A percentile compares a stretch with the other conserved stretches of the same genome.
Conservation (phyloP, 2,329 filamentous ascomycete species). For the Pseudogymnoascus sp. region DNA sequence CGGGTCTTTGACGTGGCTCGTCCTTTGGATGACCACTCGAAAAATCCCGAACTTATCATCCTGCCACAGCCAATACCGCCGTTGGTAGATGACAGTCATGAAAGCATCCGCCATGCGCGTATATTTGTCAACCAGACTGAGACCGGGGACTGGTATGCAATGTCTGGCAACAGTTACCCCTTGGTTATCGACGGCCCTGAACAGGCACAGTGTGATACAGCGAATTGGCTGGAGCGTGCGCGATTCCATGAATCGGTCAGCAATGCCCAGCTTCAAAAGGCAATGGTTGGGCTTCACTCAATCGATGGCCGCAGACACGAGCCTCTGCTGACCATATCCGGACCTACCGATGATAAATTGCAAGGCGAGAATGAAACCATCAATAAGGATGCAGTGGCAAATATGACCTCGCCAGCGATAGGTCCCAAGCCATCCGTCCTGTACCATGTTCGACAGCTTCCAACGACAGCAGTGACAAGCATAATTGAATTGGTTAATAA, state of each 20-base stretch:
- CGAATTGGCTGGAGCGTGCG: constrained; percentile 41
- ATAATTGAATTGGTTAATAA: constrained; percentile 49
- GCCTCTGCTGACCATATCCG: constrained; percentile 38
- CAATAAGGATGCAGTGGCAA: not conserved
- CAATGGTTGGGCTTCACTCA: constrained; percentile 64
- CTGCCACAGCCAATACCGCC: constrained; percentile 77
- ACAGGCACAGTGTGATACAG: constrained; percentile 45
- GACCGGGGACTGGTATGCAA: constrained; percentile 84
- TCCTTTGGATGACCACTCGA: constrained; percentile 56
- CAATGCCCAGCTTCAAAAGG: constrained; percentile 45
- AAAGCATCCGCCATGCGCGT: constrained; percentile 49
- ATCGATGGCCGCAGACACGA: constrained; percentile 40
- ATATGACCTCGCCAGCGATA: constrained; percentile 30
- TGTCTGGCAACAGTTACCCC: constrained; percentile 81
- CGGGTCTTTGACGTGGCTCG: constrained; percentile 83
- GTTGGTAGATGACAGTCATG: constrained; percentile 35
- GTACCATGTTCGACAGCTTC: constrained; percentile 42
- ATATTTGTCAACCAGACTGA: constrained; percentile 85
- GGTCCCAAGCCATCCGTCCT: constrained; percentile 31
- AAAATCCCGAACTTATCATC: constrained; percentile 69
- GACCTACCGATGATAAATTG: constrained; percentile 23
- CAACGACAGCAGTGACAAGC: constrained; percentile 41
- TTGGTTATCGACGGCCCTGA: constrained; percentile 63
- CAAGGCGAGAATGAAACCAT: constrained; percentile 30
- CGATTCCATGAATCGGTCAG: constrained; percentile 27